Evolutionary conservation across 1,284 basidiomycete species (phyloP).

Genomic region (Sporisorium scitamineum): DNA sequence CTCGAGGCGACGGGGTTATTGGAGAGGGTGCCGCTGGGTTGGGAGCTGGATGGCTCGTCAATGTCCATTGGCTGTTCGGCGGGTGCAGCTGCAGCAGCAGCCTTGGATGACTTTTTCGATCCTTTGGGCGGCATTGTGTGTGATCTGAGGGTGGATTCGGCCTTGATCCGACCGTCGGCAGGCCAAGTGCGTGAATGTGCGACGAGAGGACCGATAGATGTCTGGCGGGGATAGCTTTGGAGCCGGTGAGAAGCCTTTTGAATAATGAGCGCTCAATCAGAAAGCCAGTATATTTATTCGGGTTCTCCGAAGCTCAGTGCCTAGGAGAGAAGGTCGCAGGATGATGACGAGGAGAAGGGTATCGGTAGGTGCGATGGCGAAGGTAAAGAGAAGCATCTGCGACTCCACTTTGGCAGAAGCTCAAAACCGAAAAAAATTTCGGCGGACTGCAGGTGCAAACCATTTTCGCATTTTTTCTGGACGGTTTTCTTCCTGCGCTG

Average conservation of each 20-base stretch:
- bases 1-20: conserved; percentile 37
- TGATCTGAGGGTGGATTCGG: not conserved
- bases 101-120: conserved; percentile 29
- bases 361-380: not conserved
- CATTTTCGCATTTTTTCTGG: conserved; percentile 2
- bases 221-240: not conserved
- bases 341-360: not conserved
- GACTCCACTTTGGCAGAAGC: conserved; percentile 16
- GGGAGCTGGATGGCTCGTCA: conserved; percentile 39
- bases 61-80: conserved; percentile 39
- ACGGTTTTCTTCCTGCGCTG: conserved; percentile 7
- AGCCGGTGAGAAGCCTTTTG: not conserved
- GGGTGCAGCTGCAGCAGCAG: conserved; percentile 14
- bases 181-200: too few species aligned
- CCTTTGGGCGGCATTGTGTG: conserved; percentile 42
- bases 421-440: conserved; percentile 1
- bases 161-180: not conserved
- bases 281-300: too few species aligned
- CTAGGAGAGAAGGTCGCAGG: not conserved
- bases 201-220: not conserved
- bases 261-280: not conserved
- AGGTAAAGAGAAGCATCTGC: not conserved
- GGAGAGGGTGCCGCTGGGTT: conserved; percentile 31
- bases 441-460: not conserved
- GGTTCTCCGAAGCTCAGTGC: not conserved